A percentile compares a stretch with the other conserved stretches of the same genome.
These are phyloP conservation scores for Xylaria curta DNA, from an alignment of 495 filamentous ascomycete genomes.

Conservation along the genomic window DNA sequence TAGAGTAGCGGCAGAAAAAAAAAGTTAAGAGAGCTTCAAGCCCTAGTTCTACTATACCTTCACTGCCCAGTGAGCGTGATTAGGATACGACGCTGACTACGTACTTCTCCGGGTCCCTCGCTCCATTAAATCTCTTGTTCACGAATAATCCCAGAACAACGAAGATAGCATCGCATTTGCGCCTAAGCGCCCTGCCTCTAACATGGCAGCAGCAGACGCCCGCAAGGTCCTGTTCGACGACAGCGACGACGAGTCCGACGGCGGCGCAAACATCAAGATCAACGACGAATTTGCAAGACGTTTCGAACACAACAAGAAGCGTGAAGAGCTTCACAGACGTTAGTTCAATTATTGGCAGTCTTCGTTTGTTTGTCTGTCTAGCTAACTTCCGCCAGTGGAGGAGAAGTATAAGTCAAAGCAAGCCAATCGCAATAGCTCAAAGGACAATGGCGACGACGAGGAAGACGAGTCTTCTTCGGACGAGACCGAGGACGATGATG, in stretches of 20 bases:
- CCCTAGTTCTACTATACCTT: constrained; percentile 12
- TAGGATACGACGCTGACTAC: not conserved
- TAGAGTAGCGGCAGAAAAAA: constrained; percentile 39
- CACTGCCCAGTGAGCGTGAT: not conserved
- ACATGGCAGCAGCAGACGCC: constrained; percentile 35
- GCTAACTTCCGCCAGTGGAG: constrained; percentile 67
- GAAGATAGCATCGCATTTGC: not conserved
- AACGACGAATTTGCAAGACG: constrained; percentile 88
- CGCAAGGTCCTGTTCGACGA: constrained; percentile 45
- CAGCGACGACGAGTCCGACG: constrained; percentile 60
- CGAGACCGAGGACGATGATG: constrained; percentile 90
- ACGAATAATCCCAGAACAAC: not conserved
- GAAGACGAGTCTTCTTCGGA: constrained; percentile 66
- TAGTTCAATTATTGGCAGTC: constrained; percentile 41
- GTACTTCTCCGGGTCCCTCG: not conserved
- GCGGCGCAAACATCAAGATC: constrained; percentile 71
- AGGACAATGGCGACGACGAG: constrained; percentile 57
- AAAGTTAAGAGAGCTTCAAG: constrained; percentile 30
- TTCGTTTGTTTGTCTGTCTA: not conserved
- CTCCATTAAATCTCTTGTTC: not conserved
- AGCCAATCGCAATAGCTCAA: constrained; percentile 31
- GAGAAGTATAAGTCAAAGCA: constrained; percentile 77
- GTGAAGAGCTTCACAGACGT: constrained; percentile 86
- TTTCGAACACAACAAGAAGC: constrained; percentile 96
- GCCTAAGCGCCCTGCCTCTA: constrained; percentile 9